phyloP scores from a whole-genome alignment of 257 asterid species.

The Solanum pennellii region DNA sequence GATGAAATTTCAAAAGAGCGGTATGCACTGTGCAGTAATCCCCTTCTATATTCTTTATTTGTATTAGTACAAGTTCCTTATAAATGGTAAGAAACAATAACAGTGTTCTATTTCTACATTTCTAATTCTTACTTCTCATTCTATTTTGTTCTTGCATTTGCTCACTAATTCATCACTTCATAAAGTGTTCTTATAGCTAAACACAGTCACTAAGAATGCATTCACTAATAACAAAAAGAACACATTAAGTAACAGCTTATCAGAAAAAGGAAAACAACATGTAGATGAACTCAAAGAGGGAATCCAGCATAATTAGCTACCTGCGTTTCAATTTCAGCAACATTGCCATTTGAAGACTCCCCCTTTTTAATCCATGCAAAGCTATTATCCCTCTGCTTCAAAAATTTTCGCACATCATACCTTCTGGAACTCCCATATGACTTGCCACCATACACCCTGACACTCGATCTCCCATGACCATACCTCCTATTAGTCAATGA shows the following conservation, averaged over 20 bases:
- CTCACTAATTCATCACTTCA: neutral
- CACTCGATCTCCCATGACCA: neutral
- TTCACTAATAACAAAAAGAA: neutral
- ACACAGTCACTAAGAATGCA: neutral
- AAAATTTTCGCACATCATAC: neutral
- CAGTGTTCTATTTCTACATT: neutral
- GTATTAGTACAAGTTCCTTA: neutral
- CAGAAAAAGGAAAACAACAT: neutral
- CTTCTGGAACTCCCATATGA: constrained; percentile 1
- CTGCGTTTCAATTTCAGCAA: constrained; percentile 17
- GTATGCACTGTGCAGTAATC: neutral
- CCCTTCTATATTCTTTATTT: neutral
- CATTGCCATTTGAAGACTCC: constrained; percentile 12
- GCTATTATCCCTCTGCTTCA: neutral
- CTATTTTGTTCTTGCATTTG: neutral
- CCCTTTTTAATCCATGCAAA: constrained; percentile 45
- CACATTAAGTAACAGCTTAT: neutral
- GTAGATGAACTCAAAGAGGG: neutral
- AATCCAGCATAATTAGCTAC: constrained; percentile 8
- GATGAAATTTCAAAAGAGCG: neutral
- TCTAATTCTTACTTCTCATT: neutral
- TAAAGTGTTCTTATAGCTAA: neutral
- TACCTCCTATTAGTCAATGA: neutral
- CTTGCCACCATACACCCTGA: neutral
- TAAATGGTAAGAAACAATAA: neutral